A percentile compares a stretch with the other conserved stretches of the same genome.
phyloP scores from a whole-genome alignment of 1,284 basidiomycete genomes.

The Lignosus rhinocerotis region DNA sequence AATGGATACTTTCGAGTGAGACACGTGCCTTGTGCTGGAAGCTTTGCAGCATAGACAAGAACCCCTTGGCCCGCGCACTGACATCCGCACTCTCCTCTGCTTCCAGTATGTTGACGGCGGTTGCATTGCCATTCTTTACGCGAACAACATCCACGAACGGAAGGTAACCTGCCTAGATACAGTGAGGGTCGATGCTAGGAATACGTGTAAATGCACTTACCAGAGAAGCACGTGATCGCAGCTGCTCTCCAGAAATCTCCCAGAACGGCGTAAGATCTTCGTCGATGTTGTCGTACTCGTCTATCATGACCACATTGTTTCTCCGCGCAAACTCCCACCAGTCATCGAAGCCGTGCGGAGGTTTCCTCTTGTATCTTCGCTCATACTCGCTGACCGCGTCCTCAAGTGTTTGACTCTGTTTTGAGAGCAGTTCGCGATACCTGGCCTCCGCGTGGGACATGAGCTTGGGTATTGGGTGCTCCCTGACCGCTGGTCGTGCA shows the following conservation, averaged over 20 bases:
- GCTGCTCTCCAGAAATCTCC: constrained; percentile 68
- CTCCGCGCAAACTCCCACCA: constrained; percentile 86
- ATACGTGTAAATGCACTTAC: constrained; percentile 38
- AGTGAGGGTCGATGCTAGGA: background rate
- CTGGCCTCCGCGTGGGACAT: constrained; percentile 77
- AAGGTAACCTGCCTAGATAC: constrained; percentile 64
- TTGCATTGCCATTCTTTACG: constrained; percentile 64
- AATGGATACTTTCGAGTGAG: background rate
- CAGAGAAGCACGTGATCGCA: constrained; percentile 71
- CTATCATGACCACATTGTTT: constrained; percentile 77
- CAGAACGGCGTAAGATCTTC: constrained; percentile 84
- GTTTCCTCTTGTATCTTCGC: constrained; percentile 72
- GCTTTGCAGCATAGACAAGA: constrained; percentile 70
- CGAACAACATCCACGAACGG: constrained; percentile 86
- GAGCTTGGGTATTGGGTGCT: constrained; percentile 81
- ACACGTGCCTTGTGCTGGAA: constrained; percentile 64
- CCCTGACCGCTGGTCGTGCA: constrained; percentile 27
- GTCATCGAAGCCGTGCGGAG: constrained; percentile 85
- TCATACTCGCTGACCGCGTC: constrained; percentile 81
- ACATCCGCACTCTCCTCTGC: constrained; percentile 66
- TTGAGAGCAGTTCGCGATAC: constrained; percentile 64
- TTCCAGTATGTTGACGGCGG: constrained; percentile 63
- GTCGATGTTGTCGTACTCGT: constrained; percentile 88
- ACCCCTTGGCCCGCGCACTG: constrained; percentile 76
- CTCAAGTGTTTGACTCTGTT: constrained; percentile 76